Evolutionary conservation across 2,329 filamentous ascomycete genomes (phyloP), one percentile per base, ranked within the genome.

Genomic region (Chaetomiaceae sp.): DNA sequence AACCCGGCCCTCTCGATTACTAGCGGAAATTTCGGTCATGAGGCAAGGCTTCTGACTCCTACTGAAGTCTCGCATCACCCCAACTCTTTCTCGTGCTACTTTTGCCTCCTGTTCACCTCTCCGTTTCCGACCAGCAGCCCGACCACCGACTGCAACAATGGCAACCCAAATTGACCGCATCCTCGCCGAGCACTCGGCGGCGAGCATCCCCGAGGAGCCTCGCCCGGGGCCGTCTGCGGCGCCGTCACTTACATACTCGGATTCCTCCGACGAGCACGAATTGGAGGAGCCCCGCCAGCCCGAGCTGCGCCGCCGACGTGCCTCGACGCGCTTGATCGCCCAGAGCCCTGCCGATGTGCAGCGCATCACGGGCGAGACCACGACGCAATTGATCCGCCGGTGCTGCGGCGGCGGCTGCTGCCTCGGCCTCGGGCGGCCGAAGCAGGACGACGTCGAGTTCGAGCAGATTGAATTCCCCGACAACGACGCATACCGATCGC

Each of bases 401-500:
- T 85, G 82, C 62, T 85, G 82, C 56, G 82, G 82, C 46, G 81
- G 81, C 25, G 80, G 80, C 50, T 85, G 82, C 67, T 84, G 81
- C 61, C 73, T 83, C 67, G 75, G 71, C 44, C 55, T 74, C 43
- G 69, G 68, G 42, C 66, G 51, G 17, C 48, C 66, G 44, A 70
- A 72, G 56, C 71, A 69, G 44, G 66, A 73, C 2, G 71, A 70
- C 27, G 54, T 80, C 40, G 69, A 77, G 35, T 81, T 76, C 51
- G 80, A 83, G 61, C 65, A 63, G 6, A 66, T 85, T 17, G 62
- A 72, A 14, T 63, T 81, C 2, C 91, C 92, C 1, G 83, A 93
- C 66, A 97, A 95, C 62, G 79, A 85, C 53, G 93, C 93, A 14
- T 99, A 87, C 72, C 78, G 81, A 50, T 88, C 85, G 54, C 77